phyloP scores from a whole-genome alignment of 441 rosid genomes.

The Populus hybrid region DNA sequence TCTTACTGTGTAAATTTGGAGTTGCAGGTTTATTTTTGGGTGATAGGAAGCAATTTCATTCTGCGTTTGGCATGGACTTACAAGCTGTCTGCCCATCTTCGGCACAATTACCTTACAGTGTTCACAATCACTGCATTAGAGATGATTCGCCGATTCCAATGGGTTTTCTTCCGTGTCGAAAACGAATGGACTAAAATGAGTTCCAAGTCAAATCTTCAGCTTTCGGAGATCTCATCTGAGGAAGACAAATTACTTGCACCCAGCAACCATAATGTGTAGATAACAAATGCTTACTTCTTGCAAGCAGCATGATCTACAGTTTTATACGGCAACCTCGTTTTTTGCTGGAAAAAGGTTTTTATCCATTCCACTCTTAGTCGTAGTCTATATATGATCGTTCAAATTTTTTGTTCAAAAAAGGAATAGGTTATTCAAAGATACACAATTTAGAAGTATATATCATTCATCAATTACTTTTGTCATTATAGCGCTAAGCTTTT shows the following conservation, averaged over 20 bases:
- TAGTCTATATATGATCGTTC: not conserved
- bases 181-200: conserved; percentile 84
- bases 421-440: not conserved
- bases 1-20: not conserved
- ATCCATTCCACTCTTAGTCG: not conserved
- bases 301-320: conserved; percentile 12
- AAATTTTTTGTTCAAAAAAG: conserved; percentile 20
- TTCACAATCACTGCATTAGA: conserved; percentile 77
- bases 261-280: conserved; percentile 47
- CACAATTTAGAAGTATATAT: not conserved
- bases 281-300: conserved; percentile 7
- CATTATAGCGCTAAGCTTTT: not conserved
- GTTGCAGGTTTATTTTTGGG: conserved; percentile 83
- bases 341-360: not conserved
- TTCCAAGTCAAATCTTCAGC: conserved; percentile 49
- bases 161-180: conserved; percentile 95
- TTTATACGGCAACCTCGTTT: conserved; percentile 17
- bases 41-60: conserved; percentile 82
- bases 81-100: conserved; percentile 92
- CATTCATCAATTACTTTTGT: not conserved
- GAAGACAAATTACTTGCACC: conserved; percentile 55
- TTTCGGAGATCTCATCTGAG: conserved; percentile 38
- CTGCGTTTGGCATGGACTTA: conserved; percentile 96
- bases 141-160: conserved; percentile 83
- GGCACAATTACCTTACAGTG: conserved; percentile 78